Base-by-base conservation (phyloP, 2,329 filamentous ascomycete species). In the Fusarium setosum region DNA sequence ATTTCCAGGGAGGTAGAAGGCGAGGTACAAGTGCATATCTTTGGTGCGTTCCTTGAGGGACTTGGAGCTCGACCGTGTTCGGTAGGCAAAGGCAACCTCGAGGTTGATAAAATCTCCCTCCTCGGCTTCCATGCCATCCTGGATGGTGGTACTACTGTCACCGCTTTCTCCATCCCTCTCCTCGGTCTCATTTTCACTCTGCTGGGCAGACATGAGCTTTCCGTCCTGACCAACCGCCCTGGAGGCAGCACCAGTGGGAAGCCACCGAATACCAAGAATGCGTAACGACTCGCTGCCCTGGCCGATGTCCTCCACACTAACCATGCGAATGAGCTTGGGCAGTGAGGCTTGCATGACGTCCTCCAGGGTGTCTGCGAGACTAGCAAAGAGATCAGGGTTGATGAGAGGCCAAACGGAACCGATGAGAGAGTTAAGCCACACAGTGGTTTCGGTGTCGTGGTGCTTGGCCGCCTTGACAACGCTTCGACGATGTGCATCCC, bases 281-380 rank as follows among this genome's bases (percentile, higher is more conserved):
- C 90, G 86, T 34, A 93, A 71, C 1, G 89, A 83, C 71, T 93
- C 90, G 60, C 87, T 92, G 8, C 91, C 91, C 75, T 94, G 91
- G 0, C 90, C 91, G 58, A 93, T 86, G 63, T 93, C 91, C 47
- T 93, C 90, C 8, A 93, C 87, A 52, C 88, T 90, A 40, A 93
- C 88, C 90, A 92, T 92, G 45, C 90, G 86, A 29, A 93, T 83
- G 32, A 91, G 75, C 56, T 84, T 88, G 1, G 91, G 90, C 17
- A 93, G 78, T 9, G 88, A 91, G 3, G 91, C 90, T 77, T 93
- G 91, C 91, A 93, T 93, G 45, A 93, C 89, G 73, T 93, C 91
- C 76, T 93, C 91, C 5, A 94, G 83, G 24, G 87, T 91, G 69
- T 93, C 91, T 1, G 88, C 85, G 3, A 93, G 75, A 31, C 86